Evolutionary conservation across 2,329 filamentous ascomycete species (phyloP).

Genomic region (Fusarium dimerum): DNA sequence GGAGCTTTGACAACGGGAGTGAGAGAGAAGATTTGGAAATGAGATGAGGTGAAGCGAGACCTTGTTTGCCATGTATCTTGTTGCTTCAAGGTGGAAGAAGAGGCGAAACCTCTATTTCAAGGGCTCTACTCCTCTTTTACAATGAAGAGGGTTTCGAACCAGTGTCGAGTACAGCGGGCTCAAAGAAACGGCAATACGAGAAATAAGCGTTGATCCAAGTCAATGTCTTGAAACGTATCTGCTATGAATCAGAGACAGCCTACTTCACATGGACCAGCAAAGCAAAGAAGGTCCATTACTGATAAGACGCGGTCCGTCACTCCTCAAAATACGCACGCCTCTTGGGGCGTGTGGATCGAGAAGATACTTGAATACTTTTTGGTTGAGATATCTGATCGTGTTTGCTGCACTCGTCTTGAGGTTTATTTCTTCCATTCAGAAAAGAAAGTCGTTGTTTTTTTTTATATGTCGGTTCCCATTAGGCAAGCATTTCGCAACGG

Average conservation of each 20-base stretch:
- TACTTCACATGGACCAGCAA: slow-evolving; percentile 6
- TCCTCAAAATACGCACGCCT: background rate
- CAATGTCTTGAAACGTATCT: background rate
- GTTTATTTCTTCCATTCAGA: no score
- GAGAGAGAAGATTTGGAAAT: slow-evolving; percentile 3
- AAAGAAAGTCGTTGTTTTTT: no score
- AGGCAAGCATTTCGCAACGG: background rate
- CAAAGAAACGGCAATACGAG: slow-evolving; percentile 12
- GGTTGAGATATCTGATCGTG: background rate
- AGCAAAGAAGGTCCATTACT: background rate
- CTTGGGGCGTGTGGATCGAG: background rate
- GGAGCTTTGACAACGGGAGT: no score
- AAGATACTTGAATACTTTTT: no score
- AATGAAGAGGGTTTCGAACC: slow-evolving; percentile 9
- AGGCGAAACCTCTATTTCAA: slow-evolving; percentile 6
- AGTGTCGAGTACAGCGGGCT: slow-evolving; percentile 22
- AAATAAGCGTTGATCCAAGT: slow-evolving; percentile 2
- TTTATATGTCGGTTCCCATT: background rate
- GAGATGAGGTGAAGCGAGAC: slow-evolving; percentile 5
- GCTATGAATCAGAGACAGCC: slow-evolving; percentile 11
- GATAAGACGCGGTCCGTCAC: slow-evolving; percentile 1
- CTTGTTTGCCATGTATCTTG: slow-evolving; percentile 6
- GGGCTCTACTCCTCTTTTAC: slow-evolving; percentile 2
- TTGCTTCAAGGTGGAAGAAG: background rate
- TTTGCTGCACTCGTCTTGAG: background rate